A percentile compares a stretch with the other conserved stretches of the same genome.
These are phyloP conservation scores for Boletus rubescentipes DNA, from an alignment of 768 basidiomycete species.

Conservation along the genomic window DNA sequence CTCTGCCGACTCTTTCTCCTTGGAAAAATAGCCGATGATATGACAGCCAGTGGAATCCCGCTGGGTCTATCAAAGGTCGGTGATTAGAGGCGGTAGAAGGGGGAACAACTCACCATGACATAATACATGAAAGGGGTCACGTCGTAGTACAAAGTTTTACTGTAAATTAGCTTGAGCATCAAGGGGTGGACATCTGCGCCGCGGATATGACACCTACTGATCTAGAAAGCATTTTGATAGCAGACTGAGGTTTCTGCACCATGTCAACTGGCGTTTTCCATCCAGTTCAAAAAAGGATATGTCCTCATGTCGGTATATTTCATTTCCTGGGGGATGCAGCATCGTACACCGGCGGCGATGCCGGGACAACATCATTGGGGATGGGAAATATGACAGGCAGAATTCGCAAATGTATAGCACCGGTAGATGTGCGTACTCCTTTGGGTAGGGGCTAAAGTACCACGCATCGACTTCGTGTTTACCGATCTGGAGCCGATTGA, in stretches of 20 bases:
- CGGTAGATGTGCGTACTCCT: slow-evolving; percentile 95
- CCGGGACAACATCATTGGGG: slow-evolving; percentile 85
- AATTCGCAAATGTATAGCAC: slow-evolving; percentile 98
- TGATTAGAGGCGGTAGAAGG: slow-evolving; percentile 13
- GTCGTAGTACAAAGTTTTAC: slow-evolving; percentile 99
- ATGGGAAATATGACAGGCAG: slow-evolving; percentile 91
- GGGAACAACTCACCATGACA: slow-evolving; percentile 71
- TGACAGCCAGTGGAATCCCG: slow-evolving; percentile 92
- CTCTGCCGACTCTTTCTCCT: slow-evolving; percentile 98
- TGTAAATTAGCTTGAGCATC: slow-evolving; percentile 34
- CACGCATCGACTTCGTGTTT: slow-evolving; percentile 98
- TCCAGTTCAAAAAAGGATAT: slow-evolving; percentile 99
- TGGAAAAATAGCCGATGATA: slow-evolving; percentile 96
- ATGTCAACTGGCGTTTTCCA: slow-evolving; percentile 91
- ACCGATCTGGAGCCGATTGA: slow-evolving; percentile 95
- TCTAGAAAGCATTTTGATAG: slow-evolving; percentile 98
- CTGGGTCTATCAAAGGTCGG: slow-evolving; percentile 50
- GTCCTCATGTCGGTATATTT: slow-evolving; percentile 97
- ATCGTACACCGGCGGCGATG: slow-evolving; percentile 91
- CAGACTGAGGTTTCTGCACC: slow-evolving; percentile 95
- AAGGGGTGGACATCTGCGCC: neutral
- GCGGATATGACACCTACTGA: slow-evolving; percentile 61
- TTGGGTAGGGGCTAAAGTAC: slow-evolving; percentile 99
- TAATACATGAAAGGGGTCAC: slow-evolving; percentile 99
- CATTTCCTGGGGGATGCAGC: slow-evolving; percentile 95